phyloP scores from a whole-genome alignment of 106 monocot species.

The Gastrodia elata region DNA sequence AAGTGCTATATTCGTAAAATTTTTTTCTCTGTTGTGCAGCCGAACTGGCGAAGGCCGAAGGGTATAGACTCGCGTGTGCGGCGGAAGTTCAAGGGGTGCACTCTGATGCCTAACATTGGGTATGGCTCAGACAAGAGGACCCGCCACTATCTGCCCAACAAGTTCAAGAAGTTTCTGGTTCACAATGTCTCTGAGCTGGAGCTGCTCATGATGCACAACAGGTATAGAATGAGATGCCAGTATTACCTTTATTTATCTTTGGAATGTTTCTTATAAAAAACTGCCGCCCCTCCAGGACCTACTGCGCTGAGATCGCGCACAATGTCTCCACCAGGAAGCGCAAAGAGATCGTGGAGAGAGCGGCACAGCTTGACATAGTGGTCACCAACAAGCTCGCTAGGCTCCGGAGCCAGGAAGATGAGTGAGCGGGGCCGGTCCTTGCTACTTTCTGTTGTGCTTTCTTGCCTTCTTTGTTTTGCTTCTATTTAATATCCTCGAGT shows the following conservation, averaged over 20 bases:
- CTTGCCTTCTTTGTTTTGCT: neutral
- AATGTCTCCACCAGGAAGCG: constrained; percentile 57
- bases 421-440: constrained; percentile 16
- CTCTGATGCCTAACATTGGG: constrained; percentile 52
- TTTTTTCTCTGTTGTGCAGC: neutral
- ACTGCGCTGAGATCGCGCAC: constrained; percentile 71
- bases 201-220: constrained; percentile 54
- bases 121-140: constrained; percentile 59
- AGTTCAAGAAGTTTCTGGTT: constrained; percentile 36
- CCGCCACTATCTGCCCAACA: constrained; percentile 40
- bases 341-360: constrained; percentile 67
- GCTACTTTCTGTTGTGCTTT: too few relatives aligned
- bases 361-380: constrained; percentile 65
- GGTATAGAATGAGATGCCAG: too few relatives aligned
- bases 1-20: too few relatives aligned
- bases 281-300: constrained; percentile 37
- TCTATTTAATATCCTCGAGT: neutral
- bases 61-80: constrained; percentile 56
- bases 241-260: too few relatives aligned
- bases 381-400: constrained; percentile 78
- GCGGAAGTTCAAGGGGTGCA: constrained; percentile 51
- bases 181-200: constrained; percentile 35
- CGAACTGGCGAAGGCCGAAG: constrained; percentile 61
- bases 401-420: constrained; percentile 73
- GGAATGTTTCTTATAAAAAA: too few relatives aligned